A percentile compares a stretch with the other conserved stretches of the same genome.
Conservation (phyloP, 2,329 filamentous ascomycete genomes). For the Colletotrichum kahawae region DNA sequence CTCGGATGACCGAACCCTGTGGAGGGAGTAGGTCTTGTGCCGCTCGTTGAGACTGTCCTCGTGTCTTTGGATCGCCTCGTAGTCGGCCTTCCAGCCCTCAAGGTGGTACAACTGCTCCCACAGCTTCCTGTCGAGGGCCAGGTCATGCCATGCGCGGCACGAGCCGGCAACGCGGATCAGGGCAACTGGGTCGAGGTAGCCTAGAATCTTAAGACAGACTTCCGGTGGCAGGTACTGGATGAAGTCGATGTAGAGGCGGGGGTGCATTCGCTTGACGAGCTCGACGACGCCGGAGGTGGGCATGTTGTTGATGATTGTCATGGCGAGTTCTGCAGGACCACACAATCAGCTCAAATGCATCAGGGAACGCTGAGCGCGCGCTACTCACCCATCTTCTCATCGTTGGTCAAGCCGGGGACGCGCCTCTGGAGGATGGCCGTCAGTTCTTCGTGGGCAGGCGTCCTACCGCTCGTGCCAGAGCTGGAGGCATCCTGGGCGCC, state of each 20-base stretch:
- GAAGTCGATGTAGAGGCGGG: conserved; percentile 92
- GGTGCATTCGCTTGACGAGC: conserved; percentile 80
- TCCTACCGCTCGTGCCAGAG: conserved; percentile 28
- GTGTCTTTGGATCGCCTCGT: conserved; percentile 63
- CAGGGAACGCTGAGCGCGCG: background rate
- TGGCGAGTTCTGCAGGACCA: conserved; percentile 71
- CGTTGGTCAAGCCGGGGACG: background rate
- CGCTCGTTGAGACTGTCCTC: conserved; percentile 46
- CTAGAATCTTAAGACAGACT: conserved; percentile 87
- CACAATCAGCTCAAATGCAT: conserved; percentile 18
- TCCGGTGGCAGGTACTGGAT: conserved; percentile 85
- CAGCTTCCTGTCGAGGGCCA: conserved; percentile 81
- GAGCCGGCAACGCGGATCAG: conserved; percentile 80
- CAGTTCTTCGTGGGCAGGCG: background rate
- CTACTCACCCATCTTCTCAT: conserved; percentile 50
- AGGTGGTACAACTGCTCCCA: conserved; percentile 85
- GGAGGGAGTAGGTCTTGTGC: conserved; percentile 42
- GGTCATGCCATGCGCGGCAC: conserved; percentile 80
- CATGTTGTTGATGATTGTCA: conserved; percentile 77
- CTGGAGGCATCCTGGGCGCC: conserved; percentile 29
- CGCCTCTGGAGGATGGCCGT: background rate
- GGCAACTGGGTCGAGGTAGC: conserved; percentile 81
- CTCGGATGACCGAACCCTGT: conserved; percentile 46
- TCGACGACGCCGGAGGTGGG: conserved; percentile 80
- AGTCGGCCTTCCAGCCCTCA: conserved; percentile 84